phyloP scores from a whole-genome alignment of 352 stramenopile species.

The Poterioochromonas sp. region DNA sequence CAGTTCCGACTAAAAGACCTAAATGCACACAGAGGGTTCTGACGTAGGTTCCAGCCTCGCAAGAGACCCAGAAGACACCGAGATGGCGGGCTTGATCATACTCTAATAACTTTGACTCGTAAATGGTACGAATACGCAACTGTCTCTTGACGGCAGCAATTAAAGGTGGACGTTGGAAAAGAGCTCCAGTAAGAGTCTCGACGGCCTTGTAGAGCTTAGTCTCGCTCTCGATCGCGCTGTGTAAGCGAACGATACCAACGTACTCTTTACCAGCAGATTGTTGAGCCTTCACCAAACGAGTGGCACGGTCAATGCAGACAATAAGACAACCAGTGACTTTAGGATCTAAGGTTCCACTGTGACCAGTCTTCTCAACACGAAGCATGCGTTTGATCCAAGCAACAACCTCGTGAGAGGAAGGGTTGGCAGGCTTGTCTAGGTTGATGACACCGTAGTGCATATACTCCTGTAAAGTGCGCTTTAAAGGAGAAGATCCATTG shows the following conservation, averaged over 20 bases:
- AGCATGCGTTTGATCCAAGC: conserved; percentile 99
- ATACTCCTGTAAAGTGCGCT: conserved; percentile 92
- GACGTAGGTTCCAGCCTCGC: conserved; percentile 98
- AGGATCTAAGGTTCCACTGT: conserved; percentile 97
- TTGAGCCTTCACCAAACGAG: conserved; percentile 80
- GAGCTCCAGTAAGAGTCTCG: conserved; percentile 93
- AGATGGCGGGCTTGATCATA: conserved; percentile 95
- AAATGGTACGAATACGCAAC: conserved; percentile 98
- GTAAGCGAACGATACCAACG: conserved; percentile 92
- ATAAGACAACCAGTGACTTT: conserved; percentile 99
- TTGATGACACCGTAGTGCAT: conserved; percentile 99
- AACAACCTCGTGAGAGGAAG: conserved; percentile 97
- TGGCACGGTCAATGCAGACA: conserved; percentile 98
- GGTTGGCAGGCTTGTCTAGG: conserved; percentile 99
- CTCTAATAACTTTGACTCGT: conserved; percentile 97
- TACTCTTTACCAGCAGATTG: conserved; percentile 99
- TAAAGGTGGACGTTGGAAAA: conserved; percentile 98
- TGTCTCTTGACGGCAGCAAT: conserved; percentile 99
- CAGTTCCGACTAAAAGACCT: conserved; percentile 88
- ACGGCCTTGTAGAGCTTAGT: conserved; percentile 59
- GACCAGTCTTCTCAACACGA: conserved; percentile 98
- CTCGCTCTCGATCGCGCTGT: conserved; percentile 84
- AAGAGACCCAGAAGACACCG: conserved; percentile 91
- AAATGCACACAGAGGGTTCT: conserved; percentile 98
- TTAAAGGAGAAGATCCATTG: conserved; percentile 85